Evolutionary conservation across 257 asterid genomes (phyloP).

Genomic region (Anisodus acutangulus): DNA sequence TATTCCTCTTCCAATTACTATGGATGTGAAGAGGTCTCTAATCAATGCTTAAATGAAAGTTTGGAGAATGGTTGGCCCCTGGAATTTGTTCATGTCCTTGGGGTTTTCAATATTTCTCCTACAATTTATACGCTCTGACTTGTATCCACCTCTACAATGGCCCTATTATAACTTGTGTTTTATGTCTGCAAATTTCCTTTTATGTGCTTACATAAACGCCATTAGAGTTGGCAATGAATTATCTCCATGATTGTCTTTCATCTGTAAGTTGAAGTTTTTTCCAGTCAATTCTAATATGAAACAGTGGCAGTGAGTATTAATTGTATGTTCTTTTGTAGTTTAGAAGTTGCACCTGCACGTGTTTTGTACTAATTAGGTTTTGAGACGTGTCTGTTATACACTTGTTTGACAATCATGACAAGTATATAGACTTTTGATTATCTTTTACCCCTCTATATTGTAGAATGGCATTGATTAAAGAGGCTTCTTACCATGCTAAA

Average conservation of each 20-base stretch:
- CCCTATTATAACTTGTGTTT: neutral
- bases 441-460: neutral
- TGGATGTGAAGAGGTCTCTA: slow-evolving; percentile 26
- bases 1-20: neutral
- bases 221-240: too few species aligned
- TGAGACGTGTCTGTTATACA: too few species aligned
- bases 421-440: too few species aligned
- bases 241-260: neutral
- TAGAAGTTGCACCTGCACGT: neutral
- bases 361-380: neutral
- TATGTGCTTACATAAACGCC: too few species aligned
- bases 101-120: slow-evolving; percentile 59
- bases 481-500: neutral
- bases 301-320: too few species aligned
- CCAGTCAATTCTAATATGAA: neutral
- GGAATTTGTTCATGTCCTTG: slow-evolving; percentile 34
- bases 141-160: neutral
- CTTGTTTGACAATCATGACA: too few species aligned
- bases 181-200: too few species aligned
- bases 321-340: neutral
- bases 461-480: neutral
- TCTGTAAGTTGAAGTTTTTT: neutral
- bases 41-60: slow-evolving; percentile 48
- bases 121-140: neutral
- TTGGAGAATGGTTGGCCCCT: slow-evolving; percentile 49